Base-by-base conservation (phyloP, 805 yeast species). In the Myxozyma monticola region DNA sequence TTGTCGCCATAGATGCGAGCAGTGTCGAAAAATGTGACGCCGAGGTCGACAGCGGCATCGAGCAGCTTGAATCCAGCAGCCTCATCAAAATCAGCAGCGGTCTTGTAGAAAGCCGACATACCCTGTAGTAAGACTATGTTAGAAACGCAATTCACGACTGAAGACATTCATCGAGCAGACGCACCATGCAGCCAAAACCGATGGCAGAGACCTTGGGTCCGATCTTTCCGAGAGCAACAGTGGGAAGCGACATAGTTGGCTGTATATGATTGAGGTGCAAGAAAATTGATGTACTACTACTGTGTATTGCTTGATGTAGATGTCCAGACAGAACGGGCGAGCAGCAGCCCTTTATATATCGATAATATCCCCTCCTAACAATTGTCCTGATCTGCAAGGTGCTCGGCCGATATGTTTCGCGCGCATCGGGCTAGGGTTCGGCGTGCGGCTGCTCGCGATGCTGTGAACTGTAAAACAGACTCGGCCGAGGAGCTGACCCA, bases 1-100 rank as follows among this genome's bases (percentile, higher is more conserved):
- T 84, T 85, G 51, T 69, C 63, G 37, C 58, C 89, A 60, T 85
- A 85, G 62, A 85, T 81, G 60, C 81, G 88, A 49, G 88, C 88
- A 22, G 80, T 80, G 61, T 84, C 84, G 64, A 83, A 69, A 51
- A 81, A 74, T 3, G 66, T 68, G 68, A 76, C 68, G 57, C 81
- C 72, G 51, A 66, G 64, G 68, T 71, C 68, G 31, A 77, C 66
- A 26, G 81, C 80, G 28, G 71, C 69, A 51, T 77, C 72, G 63
- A 85, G 71, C 1, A 78, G 67, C 4, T 69, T 77, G 48, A 78
- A 70, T 0, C 85, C 79, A 41, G 71, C 70, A n/a, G 74, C 77
- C 41, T 72, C 60, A 6, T 82, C 45, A 21, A 52, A 36, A 10
- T 31, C 21, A 25, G 47, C 22, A 24, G 17, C n/a, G n/a, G 39